These are phyloP conservation scores for Solanum clarkiae DNA, from an alignment of 257 asterid species.

Conservation along the genomic window DNA sequence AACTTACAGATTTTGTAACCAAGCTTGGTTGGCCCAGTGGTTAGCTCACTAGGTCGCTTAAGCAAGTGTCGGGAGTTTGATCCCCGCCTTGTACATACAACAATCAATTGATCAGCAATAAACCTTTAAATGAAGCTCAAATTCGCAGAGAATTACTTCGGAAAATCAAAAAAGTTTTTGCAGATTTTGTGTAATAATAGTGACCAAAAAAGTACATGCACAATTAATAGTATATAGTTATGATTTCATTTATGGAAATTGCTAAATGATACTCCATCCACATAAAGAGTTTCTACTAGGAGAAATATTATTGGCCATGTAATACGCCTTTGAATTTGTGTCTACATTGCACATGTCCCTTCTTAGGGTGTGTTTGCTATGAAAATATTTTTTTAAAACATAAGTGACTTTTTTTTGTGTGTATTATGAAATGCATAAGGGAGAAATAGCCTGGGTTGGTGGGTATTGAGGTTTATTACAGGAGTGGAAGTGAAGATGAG, in stretches of 20 bases:
- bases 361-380: too few species aligned
- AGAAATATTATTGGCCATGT: neutral
- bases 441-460: neutral
- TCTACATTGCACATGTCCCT: neutral
- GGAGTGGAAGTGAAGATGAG: neutral
- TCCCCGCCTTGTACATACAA: too few species aligned
- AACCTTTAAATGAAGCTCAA: too few species aligned
- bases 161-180: neutral
- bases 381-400: too few species aligned
- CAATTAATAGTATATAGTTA: neutral
- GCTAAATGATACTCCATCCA: neutral
- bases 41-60: too few species aligned
- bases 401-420: too few species aligned
- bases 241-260: neutral
- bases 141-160: too few species aligned
- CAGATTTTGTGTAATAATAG: neutral
- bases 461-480: neutral
- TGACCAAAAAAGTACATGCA: neutral
- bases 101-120: too few species aligned
- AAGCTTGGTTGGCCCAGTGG: too few species aligned
- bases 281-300: neutral
- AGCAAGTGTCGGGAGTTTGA: too few species aligned
- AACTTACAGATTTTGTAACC: neutral
- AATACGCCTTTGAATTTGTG: neutral
- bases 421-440: too few species aligned